A percentile compares a stretch with the other conserved stretches of the same genome.
Conservation (phyloP, 2,329 filamentous ascomycete species). For the Calonectria multiphialidica region DNA sequence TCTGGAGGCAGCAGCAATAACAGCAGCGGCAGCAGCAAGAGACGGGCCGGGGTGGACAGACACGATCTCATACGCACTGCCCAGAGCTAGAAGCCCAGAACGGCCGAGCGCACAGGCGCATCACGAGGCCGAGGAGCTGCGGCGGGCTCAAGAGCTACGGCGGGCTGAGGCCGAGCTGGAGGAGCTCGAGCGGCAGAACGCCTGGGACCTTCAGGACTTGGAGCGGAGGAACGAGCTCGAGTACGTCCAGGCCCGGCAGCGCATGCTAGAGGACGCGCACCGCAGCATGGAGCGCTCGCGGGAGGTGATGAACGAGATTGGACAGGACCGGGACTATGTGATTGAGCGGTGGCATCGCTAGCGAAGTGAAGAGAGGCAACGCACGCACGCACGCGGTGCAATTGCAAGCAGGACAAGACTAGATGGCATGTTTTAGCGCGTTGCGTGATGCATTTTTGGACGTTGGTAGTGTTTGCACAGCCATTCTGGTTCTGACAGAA, state of each 20-base stretch:
- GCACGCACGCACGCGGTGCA: no score
- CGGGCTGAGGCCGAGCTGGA: conserved; percentile 13
- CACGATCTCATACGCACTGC: not conserved
- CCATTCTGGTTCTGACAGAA: not conserved
- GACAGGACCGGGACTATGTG: conserved; percentile 5
- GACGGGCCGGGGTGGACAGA: conserved; percentile 9
- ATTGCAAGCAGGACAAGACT: no score
- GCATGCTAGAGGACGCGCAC: not conserved
- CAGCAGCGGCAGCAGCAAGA: no score
- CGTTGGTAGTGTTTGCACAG: not conserved
- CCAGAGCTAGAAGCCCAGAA: not conserved
- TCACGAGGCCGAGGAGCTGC: not conserved
- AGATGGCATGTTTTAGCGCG: not conserved
- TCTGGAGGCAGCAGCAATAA: not conserved
- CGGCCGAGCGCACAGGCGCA: not conserved
- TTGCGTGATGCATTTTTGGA: not conserved
- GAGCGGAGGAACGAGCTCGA: not conserved
- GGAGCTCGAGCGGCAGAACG: not conserved
- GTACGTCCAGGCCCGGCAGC: conserved; percentile 5
- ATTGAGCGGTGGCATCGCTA: conserved; percentile 9
- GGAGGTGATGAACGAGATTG: not conserved
- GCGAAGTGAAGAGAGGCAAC: no score
- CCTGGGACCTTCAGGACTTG: not conserved
- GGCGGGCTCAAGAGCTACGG: not conserved
- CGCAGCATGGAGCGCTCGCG: not conserved